Evolutionary conservation across 2,329 filamentous ascomycete genomes (phyloP).

Genomic region (Pseudogymnoascus sp.): DNA sequence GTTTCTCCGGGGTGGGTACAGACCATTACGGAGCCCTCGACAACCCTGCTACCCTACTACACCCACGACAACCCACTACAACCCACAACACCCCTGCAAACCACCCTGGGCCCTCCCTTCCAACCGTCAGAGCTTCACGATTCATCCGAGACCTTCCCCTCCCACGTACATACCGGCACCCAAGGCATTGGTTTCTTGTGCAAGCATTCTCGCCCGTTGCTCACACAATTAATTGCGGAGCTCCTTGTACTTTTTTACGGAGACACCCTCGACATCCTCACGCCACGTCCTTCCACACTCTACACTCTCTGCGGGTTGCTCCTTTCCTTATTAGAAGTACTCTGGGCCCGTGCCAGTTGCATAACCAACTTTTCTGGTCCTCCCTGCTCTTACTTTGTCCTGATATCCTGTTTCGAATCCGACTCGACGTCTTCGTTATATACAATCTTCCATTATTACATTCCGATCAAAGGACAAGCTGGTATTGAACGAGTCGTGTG

Average conservation of each 20-base stretch:
- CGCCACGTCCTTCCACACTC: not conserved
- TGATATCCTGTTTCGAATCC: slow-evolving; percentile 2
- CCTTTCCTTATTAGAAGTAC: slow-evolving; percentile 5
- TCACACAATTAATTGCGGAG: not conserved
- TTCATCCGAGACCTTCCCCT: slow-evolving; percentile 4
- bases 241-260: not conserved
- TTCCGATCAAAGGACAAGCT: slow-evolving; percentile 2
- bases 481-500: not conserved
- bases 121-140: slow-evolving; percentile 4
- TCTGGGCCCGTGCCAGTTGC: slow-evolving; percentile 3
- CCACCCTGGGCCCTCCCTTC: not conserved
- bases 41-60: not conserved
- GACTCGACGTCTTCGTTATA: slow-evolving; percentile 1
- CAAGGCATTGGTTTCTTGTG: slow-evolving; percentile 4
- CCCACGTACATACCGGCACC: not conserved
- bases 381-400: not conserved
- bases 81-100: not conserved
- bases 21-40: not conserved
- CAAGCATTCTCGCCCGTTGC: not conserved
- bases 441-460: not conserved
- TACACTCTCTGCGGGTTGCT: not conserved
- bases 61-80: too few species aligned
- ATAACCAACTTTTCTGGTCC: not conserved
- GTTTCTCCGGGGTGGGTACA: not conserved
- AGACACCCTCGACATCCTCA: not conserved